Base-by-base conservation (phyloP, 768 basidiomycete genomes). In the Mycena rebaudengoi region DNA sequence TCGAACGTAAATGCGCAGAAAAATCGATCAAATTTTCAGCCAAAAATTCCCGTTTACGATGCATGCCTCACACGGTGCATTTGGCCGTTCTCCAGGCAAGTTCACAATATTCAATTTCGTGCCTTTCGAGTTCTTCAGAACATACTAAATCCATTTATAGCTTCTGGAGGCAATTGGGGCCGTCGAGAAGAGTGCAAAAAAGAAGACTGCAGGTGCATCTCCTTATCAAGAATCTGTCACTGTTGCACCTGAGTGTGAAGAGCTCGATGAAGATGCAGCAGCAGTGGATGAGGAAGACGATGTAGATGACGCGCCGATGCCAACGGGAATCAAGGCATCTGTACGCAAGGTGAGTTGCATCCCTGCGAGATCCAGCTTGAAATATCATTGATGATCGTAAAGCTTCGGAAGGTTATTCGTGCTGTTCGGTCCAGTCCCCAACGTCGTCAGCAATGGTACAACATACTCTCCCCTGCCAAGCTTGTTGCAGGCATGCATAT, bases 31-130 rank as follows among this genome's bases (percentile, higher is more conserved):
- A 16, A 1, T 77, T 80, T 50, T 66, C 63, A 14, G 69, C 75
- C 1, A 14, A 7, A 7, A 48, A 71, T 18, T 67, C 76, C 5
- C 70, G 74, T 2, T 50, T 77, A 20, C 73, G 69, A 21, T 80
- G 79, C 65, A 76, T 79, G 74, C 79, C 76, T 0, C 79, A 80
- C 33, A 79, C 76, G 0, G 69, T 80, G 7, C 76, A 80, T 62
- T 72, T 80, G 28, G 78, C 78, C 3, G 74, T 75, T 74, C 20
- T 76, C 2, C 62, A 76, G 66, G n/a, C 10, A 29, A 46, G 77
- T 74, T n/a, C n/a, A 62, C 11, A 59, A 33, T 37, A 21, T 21
- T 20, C 20, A 37, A 20, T 16, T 16, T 32, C 7, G 13, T 6
- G 6, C 23, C 10, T 11, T 39, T n/a, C 4, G 6, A 8, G 23